A percentile compares a stretch with the other conserved stretches of the same genome.
Conservation (phyloP, 495 filamentous ascomycete species). For the Aspergillus sparsus region DNA sequence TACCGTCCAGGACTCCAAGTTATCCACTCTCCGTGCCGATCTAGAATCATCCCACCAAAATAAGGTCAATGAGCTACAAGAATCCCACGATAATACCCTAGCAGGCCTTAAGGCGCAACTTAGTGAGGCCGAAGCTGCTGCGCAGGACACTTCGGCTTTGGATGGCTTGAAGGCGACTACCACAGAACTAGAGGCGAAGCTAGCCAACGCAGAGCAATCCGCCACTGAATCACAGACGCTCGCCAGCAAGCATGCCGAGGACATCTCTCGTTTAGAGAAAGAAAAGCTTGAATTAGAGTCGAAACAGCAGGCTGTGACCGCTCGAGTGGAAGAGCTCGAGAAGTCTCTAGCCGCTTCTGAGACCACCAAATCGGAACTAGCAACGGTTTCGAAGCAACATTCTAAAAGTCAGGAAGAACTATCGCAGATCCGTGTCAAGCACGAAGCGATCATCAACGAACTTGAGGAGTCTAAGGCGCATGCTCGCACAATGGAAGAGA, state of each 20-base stretch:
- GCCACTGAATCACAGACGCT: conserved; percentile 36
- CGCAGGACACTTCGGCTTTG: conserved; percentile 41
- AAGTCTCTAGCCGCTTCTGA: conserved; percentile 34
- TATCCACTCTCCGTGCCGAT: conserved; percentile 38
- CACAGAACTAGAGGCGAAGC: conserved; percentile 41
- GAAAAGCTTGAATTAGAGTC: conserved; percentile 37
- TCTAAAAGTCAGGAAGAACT: conserved; percentile 40
- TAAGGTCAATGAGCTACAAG: conserved; percentile 43
- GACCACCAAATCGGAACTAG: conserved; percentile 38
- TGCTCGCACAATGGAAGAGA: conserved; percentile 40
- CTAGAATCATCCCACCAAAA: conserved; percentile 40
- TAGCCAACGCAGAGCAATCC: conserved; percentile 37
- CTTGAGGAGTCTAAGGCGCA: conserved; percentile 36
- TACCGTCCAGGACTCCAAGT: conserved; percentile 44
- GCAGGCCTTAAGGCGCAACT: conserved; percentile 38
- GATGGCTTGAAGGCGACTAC: conserved; percentile 40
- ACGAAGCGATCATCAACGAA: conserved; percentile 32
- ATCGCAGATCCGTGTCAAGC: conserved; percentile 34
- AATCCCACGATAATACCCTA: conserved; percentile 39
- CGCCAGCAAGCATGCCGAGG: conserved; percentile 34
- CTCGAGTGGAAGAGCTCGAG: conserved; percentile 40
- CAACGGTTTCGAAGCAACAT: conserved; percentile 37
- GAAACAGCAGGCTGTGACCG: conserved; percentile 33
- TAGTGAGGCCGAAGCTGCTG: conserved; percentile 37
- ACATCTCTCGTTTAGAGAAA: conserved; percentile 35